These are phyloP conservation scores for Cryptomeria japonica DNA, from an alignment of 75 land plant species.

Conservation along the genomic window DNA sequence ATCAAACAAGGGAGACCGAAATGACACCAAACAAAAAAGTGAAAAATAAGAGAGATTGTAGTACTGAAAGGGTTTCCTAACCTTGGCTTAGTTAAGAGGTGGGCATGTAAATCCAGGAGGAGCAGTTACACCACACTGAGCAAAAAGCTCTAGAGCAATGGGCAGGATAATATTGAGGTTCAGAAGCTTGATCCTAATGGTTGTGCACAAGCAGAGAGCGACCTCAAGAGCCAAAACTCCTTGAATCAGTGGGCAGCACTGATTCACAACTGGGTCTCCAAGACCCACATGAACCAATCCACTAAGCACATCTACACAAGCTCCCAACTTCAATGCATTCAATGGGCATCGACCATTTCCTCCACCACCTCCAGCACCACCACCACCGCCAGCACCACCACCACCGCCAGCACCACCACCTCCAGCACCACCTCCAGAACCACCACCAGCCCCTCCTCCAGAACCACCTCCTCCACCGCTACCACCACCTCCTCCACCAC, in stretches of 20 bases:
- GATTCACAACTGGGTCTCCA: not conserved
- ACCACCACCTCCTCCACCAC: no score
- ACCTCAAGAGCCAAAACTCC: slow-evolving; percentile 32
- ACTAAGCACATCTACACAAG: slow-evolving; percentile 3
- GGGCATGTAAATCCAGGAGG: slow-evolving; percentile 36
- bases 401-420: not conserved
- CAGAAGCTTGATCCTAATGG: slow-evolving; percentile 33
- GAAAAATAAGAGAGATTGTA: no score
- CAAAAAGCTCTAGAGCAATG: slow-evolving; percentile 26
- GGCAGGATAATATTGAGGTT: slow-evolving; percentile 31
- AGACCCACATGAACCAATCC: slow-evolving; percentile 2
- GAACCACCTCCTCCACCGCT: not conserved
- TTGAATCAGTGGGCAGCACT: slow-evolving; percentile 33
- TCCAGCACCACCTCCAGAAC: not conserved
- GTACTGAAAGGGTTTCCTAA: no score
- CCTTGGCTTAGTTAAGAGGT: not conserved
- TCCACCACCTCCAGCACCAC: no score
- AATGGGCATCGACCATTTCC: not conserved
- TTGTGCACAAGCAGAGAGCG: slow-evolving; percentile 30
- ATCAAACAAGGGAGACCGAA: no score
- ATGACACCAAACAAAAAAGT: no score
- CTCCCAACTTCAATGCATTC: slow-evolving; percentile 3
- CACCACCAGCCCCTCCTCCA: not conserved
- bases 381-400: not conserved
- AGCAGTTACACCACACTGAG: slow-evolving; percentile 23